Evolutionary conservation across 179 eudicot species (phyloP), one percentile per base, ranked within the genome.

Genomic region (Camellia oleifera): DNA sequence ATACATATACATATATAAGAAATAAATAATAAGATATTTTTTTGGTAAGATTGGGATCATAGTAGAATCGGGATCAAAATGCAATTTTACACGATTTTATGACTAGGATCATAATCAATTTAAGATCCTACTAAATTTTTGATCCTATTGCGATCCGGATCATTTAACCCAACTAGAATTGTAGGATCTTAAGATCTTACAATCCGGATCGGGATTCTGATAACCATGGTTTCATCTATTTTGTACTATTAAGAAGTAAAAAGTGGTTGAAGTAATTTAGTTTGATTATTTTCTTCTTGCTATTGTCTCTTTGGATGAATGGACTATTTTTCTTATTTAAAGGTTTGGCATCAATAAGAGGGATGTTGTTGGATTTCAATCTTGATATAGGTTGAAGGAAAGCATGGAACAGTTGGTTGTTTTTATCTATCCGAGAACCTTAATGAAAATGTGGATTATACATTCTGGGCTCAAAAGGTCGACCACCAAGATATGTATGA

Each of bases 401-500:
- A 88, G 81, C 88, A 90, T 69, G 84, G 83, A 62, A 80, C 80
- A 64, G 82, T 81, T 82, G 92, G 94, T 40, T 92, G 89, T 81
- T 97, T 91, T 82, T 97, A 94, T 89, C 85, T 97, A 65, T 89
- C 88, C 12, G 97, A 94, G 90, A 94, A 92, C 84, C 90, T 97
- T 50, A 88, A 91, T 80, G 98, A 90, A 82, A 66, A 81, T 79
- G 93, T 88, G 83, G 93, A 94, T 75, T 81, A 85, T 81, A 82
- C 86, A 44, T 84, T 88, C 84, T 82, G 90, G 91, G 78, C 83
- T 71, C 83, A 85, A 61, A 88, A 86, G 60, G 86, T 90, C 78
- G 94, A 83, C 78, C 85, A 82, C 46, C 80, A 81, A 14, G 81
- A 88, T 68, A 69, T 77, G 72, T 73, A 84, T 85, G 92, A 84